Evolutionary conservation across 768 basidiomycete genomes (phyloP).

Genomic region (Tulasnella calospora): DNA sequence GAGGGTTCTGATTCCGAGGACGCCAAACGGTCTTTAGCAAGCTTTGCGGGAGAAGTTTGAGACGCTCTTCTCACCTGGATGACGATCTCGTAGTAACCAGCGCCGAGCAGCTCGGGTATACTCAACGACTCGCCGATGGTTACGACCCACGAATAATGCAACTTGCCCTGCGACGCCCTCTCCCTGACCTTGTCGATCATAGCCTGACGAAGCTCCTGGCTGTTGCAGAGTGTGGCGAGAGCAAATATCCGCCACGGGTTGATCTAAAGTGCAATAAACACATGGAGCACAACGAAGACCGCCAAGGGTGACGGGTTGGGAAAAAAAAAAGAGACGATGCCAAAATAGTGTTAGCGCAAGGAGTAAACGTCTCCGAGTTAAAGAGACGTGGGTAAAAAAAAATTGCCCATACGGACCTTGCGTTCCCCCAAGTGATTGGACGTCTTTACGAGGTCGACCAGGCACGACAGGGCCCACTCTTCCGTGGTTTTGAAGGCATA

Average conservation of each 20-base stretch:
- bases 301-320: not conserved
- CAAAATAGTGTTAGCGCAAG: conserved; percentile 3
- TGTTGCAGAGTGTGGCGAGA: conserved; percentile 18
- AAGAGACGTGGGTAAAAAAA: conserved; percentile 17
- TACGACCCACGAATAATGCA: conserved; percentile 23
- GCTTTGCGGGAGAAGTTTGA: not conserved
- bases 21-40: not conserved
- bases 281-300: not conserved
- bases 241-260: conserved; percentile 24
- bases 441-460: conserved; percentile 20
- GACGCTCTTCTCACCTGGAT: not conserved
- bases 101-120: conserved; percentile 15
- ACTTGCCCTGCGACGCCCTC: conserved; percentile 6
- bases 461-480: conserved; percentile 21
- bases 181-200: conserved; percentile 22
- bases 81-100: conserved; percentile 22
- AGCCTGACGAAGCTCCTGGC: conserved; percentile 16
- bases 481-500: conserved; percentile 24
- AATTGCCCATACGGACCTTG: not conserved
- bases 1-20: not conserved
- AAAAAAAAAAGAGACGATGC: not conserved
- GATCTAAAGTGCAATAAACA: conserved; percentile 18
- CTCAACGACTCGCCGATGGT: conserved; percentile 18
- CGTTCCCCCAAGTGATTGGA: conserved; percentile 11
- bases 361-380: not conserved